Evolutionary conservation across 371 early-diverging fungal species (phyloP).

Genomic region (Sporodiniella umbellata): DNA sequence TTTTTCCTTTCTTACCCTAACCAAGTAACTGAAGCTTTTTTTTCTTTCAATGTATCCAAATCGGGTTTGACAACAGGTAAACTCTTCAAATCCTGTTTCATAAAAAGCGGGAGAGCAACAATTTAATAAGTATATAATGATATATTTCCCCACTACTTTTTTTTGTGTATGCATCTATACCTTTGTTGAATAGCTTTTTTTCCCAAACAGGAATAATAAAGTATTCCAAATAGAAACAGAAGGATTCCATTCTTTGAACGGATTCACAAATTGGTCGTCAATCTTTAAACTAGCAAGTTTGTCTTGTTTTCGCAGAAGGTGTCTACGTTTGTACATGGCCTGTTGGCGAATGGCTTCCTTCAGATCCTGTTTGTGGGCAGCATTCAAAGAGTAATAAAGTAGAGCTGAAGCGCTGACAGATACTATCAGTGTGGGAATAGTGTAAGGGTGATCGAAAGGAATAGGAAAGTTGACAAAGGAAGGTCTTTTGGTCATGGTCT

Average conservation of each 20-base stretch:
- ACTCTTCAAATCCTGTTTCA: slow-evolving; percentile 23
- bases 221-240: slow-evolving; percentile 35
- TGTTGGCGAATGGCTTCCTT: slow-evolving; percentile 40
- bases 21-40: slow-evolving; percentile 35
- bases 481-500: slow-evolving; percentile 27
- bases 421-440: slow-evolving; percentile 33
- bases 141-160: slow-evolving; percentile 2
- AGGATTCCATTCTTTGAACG: slow-evolving; percentile 57
- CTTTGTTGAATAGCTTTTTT: background rate
- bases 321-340: slow-evolving; percentile 31
- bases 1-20: slow-evolving; percentile 36
- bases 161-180: background rate
- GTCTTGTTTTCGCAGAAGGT: slow-evolving; percentile 34
- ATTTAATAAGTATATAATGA: no score
- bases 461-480: slow-evolving; percentile 50
- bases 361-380: slow-evolving; percentile 35
- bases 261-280: slow-evolving; percentile 59
- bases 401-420: slow-evolving; percentile 41
- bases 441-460: slow-evolving; percentile 51
- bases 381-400: slow-evolving; percentile 43
- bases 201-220: slow-evolving; percentile 39
- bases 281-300: slow-evolving; percentile 47
- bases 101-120: no score
- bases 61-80: slow-evolving; percentile 42
- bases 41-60: slow-evolving; percentile 19